These are phyloP conservation scores for Schrenkiella parvula DNA, from an alignment of 345 rosid species.

Conservation along the genomic window DNA sequence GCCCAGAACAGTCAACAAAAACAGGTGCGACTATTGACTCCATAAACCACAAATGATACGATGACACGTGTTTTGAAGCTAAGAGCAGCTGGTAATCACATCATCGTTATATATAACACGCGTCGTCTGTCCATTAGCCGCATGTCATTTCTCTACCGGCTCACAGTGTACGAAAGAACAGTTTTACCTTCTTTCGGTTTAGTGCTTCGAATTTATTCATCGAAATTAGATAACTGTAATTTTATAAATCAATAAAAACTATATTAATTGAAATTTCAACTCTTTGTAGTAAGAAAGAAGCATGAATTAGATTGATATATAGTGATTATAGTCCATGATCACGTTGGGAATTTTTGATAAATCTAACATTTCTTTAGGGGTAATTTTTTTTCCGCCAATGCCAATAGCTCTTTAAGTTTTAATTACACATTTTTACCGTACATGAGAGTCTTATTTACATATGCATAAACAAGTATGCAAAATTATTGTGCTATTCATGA, in stretches of 20 bases:
- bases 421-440: background rate
- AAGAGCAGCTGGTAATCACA: background rate
- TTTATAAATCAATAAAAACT: background rate
- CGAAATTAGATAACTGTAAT: background rate
- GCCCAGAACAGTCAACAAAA: constrained; percentile 20
- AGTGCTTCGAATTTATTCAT: background rate
- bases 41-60: background rate
- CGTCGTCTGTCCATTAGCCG: background rate
- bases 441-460: background rate
- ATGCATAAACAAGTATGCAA: background rate
- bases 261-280: background rate
- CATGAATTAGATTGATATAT: background rate
- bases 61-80: background rate
- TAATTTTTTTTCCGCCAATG: background rate
- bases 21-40: constrained; percentile 23
- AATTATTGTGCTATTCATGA: background rate
- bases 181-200: background rate
- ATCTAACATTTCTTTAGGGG: background rate
- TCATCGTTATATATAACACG: background rate
- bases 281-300: background rate
- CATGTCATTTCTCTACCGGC: background rate
- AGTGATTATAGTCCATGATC: background rate
- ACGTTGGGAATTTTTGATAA: background rate
- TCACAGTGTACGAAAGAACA: background rate
- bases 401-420: background rate